A percentile compares a stretch with the other conserved stretches of the same genome.
Evolutionary conservation across 306 rosid genomes (phyloP).

Genomic region (Chamaecrista fasciculata): DNA sequence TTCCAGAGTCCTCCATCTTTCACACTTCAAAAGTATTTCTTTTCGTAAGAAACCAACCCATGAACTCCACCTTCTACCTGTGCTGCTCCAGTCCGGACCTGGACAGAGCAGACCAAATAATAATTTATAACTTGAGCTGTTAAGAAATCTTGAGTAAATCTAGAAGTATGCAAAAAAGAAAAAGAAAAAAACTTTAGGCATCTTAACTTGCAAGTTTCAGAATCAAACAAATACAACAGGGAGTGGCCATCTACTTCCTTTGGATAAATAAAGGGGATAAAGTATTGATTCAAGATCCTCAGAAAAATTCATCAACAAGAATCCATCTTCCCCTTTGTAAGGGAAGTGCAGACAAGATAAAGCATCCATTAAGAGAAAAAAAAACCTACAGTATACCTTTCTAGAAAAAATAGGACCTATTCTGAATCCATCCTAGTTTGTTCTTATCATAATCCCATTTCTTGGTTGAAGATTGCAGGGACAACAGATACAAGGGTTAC

Average conservation of each 20-base stretch:
- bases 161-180: not conserved
- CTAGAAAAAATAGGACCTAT: not conserved
- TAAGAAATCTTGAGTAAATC: not conserved
- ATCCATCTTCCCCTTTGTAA: not conserved
- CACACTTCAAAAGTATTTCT: slow-evolving; percentile 65
- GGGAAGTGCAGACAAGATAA: not conserved
- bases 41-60: slow-evolving; percentile 81
- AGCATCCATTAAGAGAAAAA: not conserved
- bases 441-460: not conserved
- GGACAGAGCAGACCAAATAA: slow-evolving; percentile 26
- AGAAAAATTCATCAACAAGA: not conserved
- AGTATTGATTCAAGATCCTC: not conserved
- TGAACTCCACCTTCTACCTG: slow-evolving; percentile 96
- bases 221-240: not conserved
- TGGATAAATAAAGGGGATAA: not conserved
- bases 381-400: not conserved
- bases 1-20: slow-evolving; percentile 14
- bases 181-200: not conserved
- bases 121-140: not conserved
- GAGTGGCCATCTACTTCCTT: not conserved
- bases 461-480: not conserved
- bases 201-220: slow-evolving; percentile 3
- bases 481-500: not conserved
- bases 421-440: not conserved
- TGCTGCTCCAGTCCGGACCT: slow-evolving; percentile 94